Base-by-base conservation (phyloP, 495 filamentous ascomycete species). In the Penicillium parvum region DNA sequence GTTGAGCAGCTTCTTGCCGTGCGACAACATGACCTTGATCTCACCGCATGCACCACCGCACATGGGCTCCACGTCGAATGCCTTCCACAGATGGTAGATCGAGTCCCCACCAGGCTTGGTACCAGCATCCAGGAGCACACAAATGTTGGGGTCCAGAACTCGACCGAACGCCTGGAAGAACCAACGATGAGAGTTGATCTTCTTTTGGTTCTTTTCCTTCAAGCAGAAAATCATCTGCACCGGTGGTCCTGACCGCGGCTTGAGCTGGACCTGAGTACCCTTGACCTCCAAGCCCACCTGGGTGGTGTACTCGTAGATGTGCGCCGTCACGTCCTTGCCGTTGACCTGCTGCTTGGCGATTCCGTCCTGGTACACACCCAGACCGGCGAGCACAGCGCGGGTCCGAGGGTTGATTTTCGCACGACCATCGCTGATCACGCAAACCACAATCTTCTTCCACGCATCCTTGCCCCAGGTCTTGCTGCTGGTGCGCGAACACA, bases 171-270 rank as follows among this genome's bases (percentile, higher is more conserved):
- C 94, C 58, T 96, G 85, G 79, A 99, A 97, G 71, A 97, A 96
- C 94, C 94, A 99, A 53, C 94, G 73, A 60, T 99, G 94, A 2
- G 91, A 96, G 60, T 99, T 99, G 76, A 99, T 97, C 73, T 99
- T 99, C 74, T 99, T 99, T 73, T 96, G 90, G 59, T 99, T 99
- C 75, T 96, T 95, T 64, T 99, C 94, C 74, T 99, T 99, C 49
- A 99, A 64, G 60, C 94, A 99, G 74, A 99, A 99, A 0, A 99
- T 81, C 78, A 99, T 85, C 66, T 99, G 94, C 8, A 97, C 86
- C 0, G 91, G 90, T 37, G 85, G 82, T 18, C 82, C 84, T 26
- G 78, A 73, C 38, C 76, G 79, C 4, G 82, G 82, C 45, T 86
- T 86, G 20, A 97, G 72, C 46, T 82, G 74, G 7, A 97, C 94